These are phyloP conservation scores for Rehmannia glutinosa DNA, from an alignment of 257 asterid genomes.

Conservation along the genomic window DNA sequence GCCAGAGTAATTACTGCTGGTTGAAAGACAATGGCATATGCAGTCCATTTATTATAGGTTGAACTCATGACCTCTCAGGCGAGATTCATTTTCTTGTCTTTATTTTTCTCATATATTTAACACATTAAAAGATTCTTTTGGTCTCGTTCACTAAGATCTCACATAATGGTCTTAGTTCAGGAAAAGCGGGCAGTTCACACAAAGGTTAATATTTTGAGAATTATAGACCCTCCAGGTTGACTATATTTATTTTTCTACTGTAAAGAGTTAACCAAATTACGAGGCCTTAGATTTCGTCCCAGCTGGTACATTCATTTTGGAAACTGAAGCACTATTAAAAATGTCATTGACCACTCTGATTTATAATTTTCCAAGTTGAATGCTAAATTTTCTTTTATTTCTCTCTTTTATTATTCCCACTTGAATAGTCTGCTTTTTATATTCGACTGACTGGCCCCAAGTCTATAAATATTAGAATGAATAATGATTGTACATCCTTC, in stretches of 20 bases:
- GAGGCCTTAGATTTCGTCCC: not conserved
- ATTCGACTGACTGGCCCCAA: not conserved
- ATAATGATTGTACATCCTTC: not conserved
- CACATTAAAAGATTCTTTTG: not conserved
- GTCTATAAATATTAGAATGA: not conserved
- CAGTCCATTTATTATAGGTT: not conserved
- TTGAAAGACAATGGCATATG: not conserved
- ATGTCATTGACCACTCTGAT: no score
- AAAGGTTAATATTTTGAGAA: not conserved
- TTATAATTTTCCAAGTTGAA: not conserved
- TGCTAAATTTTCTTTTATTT: not conserved
- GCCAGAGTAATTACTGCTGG: not conserved
- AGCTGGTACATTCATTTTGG: no score
- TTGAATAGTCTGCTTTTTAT: not conserved
- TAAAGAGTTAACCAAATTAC: not conserved
- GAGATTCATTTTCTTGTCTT: conserved; percentile 1
- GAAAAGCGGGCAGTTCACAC: not conserved
- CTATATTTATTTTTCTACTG: not conserved
- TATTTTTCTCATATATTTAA: not conserved
- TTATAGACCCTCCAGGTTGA: not conserved
- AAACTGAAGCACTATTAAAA: no score
- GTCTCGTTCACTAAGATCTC: not conserved
- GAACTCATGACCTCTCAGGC: not conserved
- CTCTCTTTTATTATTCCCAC: no score
- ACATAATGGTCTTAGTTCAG: not conserved